Percentiles rank a stretch among this genome's conserved stretches.
Conservation (phyloP, 1,284 basidiomycete species). For the Takashimella koratensis region DNA sequence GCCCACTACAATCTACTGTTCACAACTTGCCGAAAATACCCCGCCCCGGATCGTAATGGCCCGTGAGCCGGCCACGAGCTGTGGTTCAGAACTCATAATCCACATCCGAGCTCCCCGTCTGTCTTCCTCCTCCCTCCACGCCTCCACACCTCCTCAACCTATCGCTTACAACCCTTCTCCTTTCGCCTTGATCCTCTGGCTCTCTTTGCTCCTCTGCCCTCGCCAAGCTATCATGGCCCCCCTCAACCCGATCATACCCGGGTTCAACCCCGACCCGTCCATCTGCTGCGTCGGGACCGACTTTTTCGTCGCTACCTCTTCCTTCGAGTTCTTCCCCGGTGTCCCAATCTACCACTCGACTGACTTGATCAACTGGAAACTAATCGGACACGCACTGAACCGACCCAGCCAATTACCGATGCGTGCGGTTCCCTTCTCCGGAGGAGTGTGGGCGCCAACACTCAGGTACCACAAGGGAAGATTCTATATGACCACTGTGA, state of each 20-base stretch:
- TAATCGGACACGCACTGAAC: conserved; percentile 30
- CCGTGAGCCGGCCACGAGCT: too few relatives aligned
- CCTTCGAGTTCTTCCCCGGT: conserved; percentile 34
- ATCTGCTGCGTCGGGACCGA: conserved; percentile 14
- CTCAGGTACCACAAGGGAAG: conserved; percentile 21
- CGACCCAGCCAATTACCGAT: conserved; percentile 22
- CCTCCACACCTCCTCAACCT: too few relatives aligned
- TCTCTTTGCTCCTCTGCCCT: neutral
- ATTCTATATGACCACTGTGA: conserved; percentile 29
- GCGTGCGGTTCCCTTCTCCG: conserved; percentile 17
- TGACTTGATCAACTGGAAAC: conserved; percentile 29
- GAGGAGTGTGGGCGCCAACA: conserved; percentile 28
- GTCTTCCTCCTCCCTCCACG: too few relatives aligned
- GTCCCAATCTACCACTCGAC: conserved; percentile 26
- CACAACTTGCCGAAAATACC: too few relatives aligned
- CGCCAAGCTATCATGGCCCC: too few relatives aligned
- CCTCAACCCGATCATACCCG: conserved; percentile 22
- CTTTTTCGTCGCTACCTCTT: conserved; percentile 23
- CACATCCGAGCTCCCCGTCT: too few relatives aligned
- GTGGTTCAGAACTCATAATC: too few relatives aligned
- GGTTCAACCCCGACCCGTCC: conserved; percentile 28
- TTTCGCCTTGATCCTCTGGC: too few relatives aligned
- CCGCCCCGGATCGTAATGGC: too few relatives aligned
- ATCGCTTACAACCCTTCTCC: too few relatives aligned
- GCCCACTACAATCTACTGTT: too few relatives aligned